Base-by-base conservation (phyloP, 331 rosid species). In the Rhamnella rubrinervis region DNA sequence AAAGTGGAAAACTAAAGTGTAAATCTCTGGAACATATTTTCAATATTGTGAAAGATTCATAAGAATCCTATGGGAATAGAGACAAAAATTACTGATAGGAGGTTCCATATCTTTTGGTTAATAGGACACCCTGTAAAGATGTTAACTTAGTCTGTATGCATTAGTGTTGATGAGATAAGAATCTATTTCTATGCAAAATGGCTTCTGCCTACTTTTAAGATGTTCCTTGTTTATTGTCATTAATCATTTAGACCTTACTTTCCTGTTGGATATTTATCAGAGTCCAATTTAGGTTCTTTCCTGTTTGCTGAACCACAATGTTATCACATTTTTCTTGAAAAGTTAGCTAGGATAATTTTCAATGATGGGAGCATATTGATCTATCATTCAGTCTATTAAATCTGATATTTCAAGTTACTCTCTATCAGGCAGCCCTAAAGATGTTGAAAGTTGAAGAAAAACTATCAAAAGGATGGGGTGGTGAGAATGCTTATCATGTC, bases 401-500 rank as follows among this genome's bases (percentile, higher is more conserved):
- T 73, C 59, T 64, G 20, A 26, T 66, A 55, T 61, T 73, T 37
- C 73, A 72, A 46, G 72, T 80, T 70, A 59, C 67, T 64, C 63
- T 66, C 28, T 77, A 72, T 60, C 86, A 95, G 99, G 96, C 92
- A 41, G 86, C 92, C 71, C 83, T 75, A 28, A 89, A 91, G 83
- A 85, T 95, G 76, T 65, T 85, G 74, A 91, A 85, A 89, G 89
- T 95, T 73, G 99, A 91, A 81, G 99, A 95, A 82, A 95, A 89
- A 68, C 80, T 95, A 71, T 91, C 97, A 6, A 95, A 89, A 86
- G 99, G 99, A 76, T 95, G 99, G 99, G 93, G 84, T 44, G 99
- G 99, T 74, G 97, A 95, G 78, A 95, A 89, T 79, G 99, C 96
- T 20, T 91, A 95, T 80, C 99, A 95, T 76, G 99, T 95, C 41